A percentile compares a stretch with the other conserved stretches of the same genome.
Conservation (phyloP, 1,139 yeast genomes). For the Yarrowia galli region DNA sequence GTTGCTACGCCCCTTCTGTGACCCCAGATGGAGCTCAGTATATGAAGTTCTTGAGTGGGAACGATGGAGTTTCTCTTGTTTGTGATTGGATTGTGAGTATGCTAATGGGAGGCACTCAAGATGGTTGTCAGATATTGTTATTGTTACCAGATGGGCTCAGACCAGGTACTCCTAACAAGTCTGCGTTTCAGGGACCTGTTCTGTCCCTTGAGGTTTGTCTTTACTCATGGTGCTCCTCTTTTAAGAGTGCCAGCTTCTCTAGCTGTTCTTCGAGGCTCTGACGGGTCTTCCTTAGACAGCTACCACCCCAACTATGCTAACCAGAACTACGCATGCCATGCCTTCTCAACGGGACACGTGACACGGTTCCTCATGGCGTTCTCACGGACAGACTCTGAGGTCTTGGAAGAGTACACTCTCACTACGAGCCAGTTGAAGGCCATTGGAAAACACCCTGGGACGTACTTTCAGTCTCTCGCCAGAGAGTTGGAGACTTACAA, state of each 20-base stretch:
- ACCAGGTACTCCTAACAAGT: too few species aligned
- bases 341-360: constrained; percentile 3
- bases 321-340: constrained; percentile 27
- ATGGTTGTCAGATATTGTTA: too few species aligned
- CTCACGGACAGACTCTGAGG: not conserved
- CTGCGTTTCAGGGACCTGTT: too few species aligned
- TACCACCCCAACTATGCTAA: too few species aligned
- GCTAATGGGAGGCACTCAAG: too few species aligned
- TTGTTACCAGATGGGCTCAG: too few species aligned
- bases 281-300: too few species aligned
- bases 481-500: constrained; percentile 9
- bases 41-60: not conserved
- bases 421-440: not conserved
- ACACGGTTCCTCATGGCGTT: constrained; percentile 10
- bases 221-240: too few species aligned
- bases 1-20: not conserved
- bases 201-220: too few species aligned
- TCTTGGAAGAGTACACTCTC: constrained; percentile 21
- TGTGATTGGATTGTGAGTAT: constrained; percentile 34
- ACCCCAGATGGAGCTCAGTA: constrained; percentile 10
- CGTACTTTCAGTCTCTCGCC: constrained; percentile 1
- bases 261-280: too few species aligned
- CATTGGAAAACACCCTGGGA: constrained; percentile 2
- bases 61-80: not conserved
- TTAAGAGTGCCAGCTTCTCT: too few species aligned